A percentile compares a stretch with the other conserved stretches of the same genome.
Conservation (phyloP, 2,329 filamentous ascomycete species). For the Lecanoromycetidae sp. region DNA sequence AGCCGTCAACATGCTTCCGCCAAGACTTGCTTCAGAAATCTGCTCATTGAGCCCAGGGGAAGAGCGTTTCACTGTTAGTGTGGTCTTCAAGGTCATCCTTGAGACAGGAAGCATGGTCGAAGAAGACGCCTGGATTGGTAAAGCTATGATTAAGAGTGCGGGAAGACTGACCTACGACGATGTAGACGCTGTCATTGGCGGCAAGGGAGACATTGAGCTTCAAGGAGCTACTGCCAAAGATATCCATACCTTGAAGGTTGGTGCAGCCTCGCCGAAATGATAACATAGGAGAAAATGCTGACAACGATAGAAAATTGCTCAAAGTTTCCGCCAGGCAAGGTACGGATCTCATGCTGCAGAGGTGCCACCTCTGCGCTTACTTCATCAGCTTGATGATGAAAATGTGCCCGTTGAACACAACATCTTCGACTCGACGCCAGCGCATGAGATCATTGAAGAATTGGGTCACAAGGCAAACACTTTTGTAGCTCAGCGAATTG, state of each 20-base stretch:
- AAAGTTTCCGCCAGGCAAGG: slow-evolving; percentile 81
- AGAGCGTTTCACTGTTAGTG: slow-evolving; percentile 80
- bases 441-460: slow-evolving; percentile 90
- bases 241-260: slow-evolving; percentile 64
- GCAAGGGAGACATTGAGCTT: slow-evolving; percentile 49
- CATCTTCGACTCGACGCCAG: slow-evolving; percentile 80
- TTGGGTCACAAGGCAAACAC: slow-evolving; percentile 86
- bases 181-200: slow-evolving; percentile 68
- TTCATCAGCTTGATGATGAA: slow-evolving; percentile 94
- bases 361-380: slow-evolving; percentile 72
- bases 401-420: slow-evolving; percentile 95
- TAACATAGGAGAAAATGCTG: slow-evolving; percentile 15
- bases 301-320: slow-evolving; percentile 52
- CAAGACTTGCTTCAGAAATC: slow-evolving; percentile 72
- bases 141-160: slow-evolving; percentile 81
- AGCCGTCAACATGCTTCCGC: slow-evolving; percentile 73
- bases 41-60: slow-evolving; percentile 80
- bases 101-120: slow-evolving; percentile 67
- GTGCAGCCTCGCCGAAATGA: slow-evolving; percentile 22
- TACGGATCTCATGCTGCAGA: slow-evolving; percentile 68
- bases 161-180: slow-evolving; percentile 76
- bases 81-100: slow-evolving; percentile 82
- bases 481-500: slow-evolving; percentile 75
- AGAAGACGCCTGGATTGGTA: slow-evolving; percentile 86
- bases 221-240: slow-evolving; percentile 58